Conservation (phyloP, 2,329 filamentous ascomycete genomes). For the Didymellaceae sp. region DNA sequence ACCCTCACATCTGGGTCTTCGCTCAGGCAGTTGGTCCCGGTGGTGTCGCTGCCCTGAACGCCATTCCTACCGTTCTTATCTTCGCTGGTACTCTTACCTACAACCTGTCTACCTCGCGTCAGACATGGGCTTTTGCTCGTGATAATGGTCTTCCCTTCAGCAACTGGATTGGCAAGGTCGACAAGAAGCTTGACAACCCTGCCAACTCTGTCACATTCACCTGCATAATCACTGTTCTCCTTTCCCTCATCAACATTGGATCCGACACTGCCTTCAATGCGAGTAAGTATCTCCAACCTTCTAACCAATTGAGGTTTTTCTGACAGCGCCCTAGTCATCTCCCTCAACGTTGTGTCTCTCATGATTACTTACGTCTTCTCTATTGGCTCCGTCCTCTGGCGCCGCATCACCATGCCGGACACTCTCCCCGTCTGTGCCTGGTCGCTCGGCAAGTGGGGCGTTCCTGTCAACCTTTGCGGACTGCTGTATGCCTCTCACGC, state of each 20-base stretch:
- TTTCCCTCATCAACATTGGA: slow-evolving; percentile 47
- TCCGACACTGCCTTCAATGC: slow-evolving; percentile 45
- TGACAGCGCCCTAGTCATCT: slow-evolving; percentile 43
- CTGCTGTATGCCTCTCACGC: slow-evolving; percentile 46
- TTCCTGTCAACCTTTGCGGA: slow-evolving; percentile 48
- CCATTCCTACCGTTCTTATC: slow-evolving; percentile 40
- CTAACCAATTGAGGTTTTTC: background rate
- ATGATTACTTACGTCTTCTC: slow-evolving; percentile 52
- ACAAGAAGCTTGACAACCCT: slow-evolving; percentile 37
- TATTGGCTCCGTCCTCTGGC: slow-evolving; percentile 51
- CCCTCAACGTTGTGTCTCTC: slow-evolving; percentile 47
- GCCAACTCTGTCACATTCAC: slow-evolving; percentile 43
- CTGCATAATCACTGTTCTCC: slow-evolving; percentile 34
- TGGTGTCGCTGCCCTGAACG: slow-evolving; percentile 39
- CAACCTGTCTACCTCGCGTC: slow-evolving; percentile 42
- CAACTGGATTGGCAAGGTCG: slow-evolving; percentile 36
- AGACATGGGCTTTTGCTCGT: slow-evolving; percentile 47
- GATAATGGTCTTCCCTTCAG: slow-evolving; percentile 45
- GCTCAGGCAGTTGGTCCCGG: slow-evolving; percentile 32
- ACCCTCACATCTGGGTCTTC: slow-evolving; percentile 48
- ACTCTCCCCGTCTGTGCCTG: slow-evolving; percentile 48
- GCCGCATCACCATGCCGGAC: slow-evolving; percentile 46
- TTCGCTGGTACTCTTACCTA: slow-evolving; percentile 41
- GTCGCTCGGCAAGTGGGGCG: slow-evolving; percentile 49
- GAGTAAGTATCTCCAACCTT: slow-evolving; percentile 24